Conservation (phyloP, 2,329 filamentous ascomycete genomes). For the Allantophomopsis lycopodina region DNA sequence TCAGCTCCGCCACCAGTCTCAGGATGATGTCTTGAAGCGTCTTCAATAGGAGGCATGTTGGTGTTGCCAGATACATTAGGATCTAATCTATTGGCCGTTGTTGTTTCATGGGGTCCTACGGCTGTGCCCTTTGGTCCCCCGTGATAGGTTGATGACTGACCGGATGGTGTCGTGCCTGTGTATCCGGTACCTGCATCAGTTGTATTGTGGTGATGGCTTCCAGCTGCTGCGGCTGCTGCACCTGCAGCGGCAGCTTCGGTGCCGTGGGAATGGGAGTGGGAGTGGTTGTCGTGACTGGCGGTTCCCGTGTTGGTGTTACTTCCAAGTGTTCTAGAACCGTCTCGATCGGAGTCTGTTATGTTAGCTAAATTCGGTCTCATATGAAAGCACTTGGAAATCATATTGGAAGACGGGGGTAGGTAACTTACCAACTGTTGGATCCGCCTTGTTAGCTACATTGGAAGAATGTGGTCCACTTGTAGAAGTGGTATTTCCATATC, state of each 20-base stretch:
- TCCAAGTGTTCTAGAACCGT: constrained; percentile 12
- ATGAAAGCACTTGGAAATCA: no score
- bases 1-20: constrained; percentile 12
- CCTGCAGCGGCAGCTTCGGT: not conserved
- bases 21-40: constrained; percentile 4
- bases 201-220: not conserved
- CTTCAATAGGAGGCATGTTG: not conserved
- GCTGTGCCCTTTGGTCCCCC: constrained; percentile 1
- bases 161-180: not conserved
- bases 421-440: constrained; percentile 25
- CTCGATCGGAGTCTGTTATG: constrained; percentile 22
- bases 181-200: not conserved
- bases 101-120: constrained; percentile 9
- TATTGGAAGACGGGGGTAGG: no score
- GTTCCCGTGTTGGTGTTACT: constrained; percentile 1
- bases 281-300: not conserved
- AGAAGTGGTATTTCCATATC: constrained; percentile 6
- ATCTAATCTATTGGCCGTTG: constrained; percentile 15
- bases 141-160: not conserved
- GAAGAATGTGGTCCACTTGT: constrained; percentile 32
- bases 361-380: no score
- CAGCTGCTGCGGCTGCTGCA: not conserved
- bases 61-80: constrained; percentile 6
- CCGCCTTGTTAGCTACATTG: constrained; percentile 34
- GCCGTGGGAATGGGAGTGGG: not conserved